Evolutionary conservation across 1,284 basidiomycete species (phyloP).

Genomic region (Apiotrichum gracile): DNA sequence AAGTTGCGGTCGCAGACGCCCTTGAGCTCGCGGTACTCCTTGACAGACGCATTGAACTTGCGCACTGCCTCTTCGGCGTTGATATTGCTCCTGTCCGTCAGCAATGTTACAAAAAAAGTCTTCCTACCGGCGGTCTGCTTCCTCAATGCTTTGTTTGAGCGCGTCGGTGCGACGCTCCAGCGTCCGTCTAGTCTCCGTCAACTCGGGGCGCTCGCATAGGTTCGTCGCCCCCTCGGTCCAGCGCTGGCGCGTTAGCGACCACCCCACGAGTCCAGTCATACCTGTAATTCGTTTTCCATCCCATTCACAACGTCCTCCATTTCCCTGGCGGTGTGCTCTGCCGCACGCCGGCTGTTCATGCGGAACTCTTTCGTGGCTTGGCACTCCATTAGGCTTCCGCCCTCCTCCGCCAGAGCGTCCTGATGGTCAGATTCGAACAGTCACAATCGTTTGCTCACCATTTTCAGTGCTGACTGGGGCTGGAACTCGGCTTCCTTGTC

Average conservation of each 20-base stretch:
- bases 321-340: neutral
- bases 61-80: constrained; percentile 68
- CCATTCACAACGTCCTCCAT: neutral
- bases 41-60: constrained; percentile 53
- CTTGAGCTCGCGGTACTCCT: constrained; percentile 13
- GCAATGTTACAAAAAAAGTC: constrained; percentile 18
- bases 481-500: neutral
- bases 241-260: neutral
- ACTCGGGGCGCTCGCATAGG: constrained; percentile 55
- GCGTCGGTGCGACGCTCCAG: constrained; percentile 61
- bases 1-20: constrained; percentile 40
- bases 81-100: constrained; percentile 58
- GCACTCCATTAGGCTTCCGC: neutral
- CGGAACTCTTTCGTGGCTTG: neutral
- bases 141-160: constrained; percentile 60
- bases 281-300: neutral
- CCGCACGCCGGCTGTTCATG: neutral
- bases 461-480: neutral
- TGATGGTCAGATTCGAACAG: neutral
- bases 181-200: constrained; percentile 55
- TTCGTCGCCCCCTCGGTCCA: constrained; percentile 18
- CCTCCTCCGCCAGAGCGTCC: neutral
- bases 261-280: too few species aligned
- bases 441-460: neutral
- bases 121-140: constrained; percentile 65